phyloP scores from a whole-genome alignment of 306 rosid species.

The Ceratonia siliqua region DNA sequence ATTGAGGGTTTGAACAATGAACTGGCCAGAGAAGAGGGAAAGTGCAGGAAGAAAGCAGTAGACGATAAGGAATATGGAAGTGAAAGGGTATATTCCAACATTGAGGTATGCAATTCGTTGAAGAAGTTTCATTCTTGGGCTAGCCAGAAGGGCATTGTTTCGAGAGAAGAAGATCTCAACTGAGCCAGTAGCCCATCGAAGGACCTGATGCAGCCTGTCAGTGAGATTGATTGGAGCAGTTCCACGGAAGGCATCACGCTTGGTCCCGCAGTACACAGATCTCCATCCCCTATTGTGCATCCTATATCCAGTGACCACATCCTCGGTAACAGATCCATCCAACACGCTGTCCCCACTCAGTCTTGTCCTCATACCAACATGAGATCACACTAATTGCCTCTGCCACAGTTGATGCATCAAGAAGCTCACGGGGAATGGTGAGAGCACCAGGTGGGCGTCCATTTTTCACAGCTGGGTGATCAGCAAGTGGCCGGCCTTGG shows the following conservation, averaged over 20 bases:
- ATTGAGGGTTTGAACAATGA: conserved; percentile 82
- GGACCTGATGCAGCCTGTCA: conserved; percentile 92
- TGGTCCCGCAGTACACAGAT: conserved; percentile 91
- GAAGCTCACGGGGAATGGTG: conserved; percentile 79
- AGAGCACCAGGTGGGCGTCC: conserved; percentile 95
- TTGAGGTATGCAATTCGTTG: conserved; percentile 92
- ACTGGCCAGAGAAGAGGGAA: conserved; percentile 94
- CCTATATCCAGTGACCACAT: conserved; percentile 94
- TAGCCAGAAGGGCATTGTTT: conserved; percentile 87
- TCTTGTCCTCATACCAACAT: conserved; percentile 97
- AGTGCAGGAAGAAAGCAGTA: conserved; percentile 98
- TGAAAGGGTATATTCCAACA: conserved; percentile 95
- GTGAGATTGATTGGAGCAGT: conserved; percentile 96
- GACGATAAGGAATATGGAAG: conserved; percentile 89
- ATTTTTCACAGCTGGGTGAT: conserved; percentile 92
- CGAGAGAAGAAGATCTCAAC: conserved; percentile 97
- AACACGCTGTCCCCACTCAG: conserved; percentile 95
- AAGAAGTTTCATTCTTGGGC: conserved; percentile 80
- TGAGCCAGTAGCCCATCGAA: conserved; percentile 97
- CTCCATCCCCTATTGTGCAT: conserved; percentile 99
- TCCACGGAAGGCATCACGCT: conserved; percentile 96
- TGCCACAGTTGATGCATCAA: conserved; percentile 92
- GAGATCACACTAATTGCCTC: conserved; percentile 97
- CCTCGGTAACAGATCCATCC: conserved; percentile 99
- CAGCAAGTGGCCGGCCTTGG: conserved; percentile 99